Evolutionary conservation across 345 rosid genomes (phyloP).

Genomic region (Euphorbia pulcherrima): DNA sequence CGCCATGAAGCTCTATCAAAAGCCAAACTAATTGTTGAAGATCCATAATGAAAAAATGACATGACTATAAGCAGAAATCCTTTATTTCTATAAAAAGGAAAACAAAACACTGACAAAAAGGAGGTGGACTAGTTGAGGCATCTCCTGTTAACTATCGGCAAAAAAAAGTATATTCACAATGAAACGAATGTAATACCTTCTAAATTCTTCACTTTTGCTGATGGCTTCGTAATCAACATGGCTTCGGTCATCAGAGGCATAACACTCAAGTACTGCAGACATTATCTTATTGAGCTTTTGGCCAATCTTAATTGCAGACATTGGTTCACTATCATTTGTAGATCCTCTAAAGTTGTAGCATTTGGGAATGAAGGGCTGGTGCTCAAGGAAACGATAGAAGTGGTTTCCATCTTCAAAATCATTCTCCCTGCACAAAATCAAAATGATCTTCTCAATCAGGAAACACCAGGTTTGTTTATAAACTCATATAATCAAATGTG

Average conservation of each 20-base stretch:
- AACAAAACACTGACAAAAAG: not conserved
- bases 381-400: conserved; percentile 81
- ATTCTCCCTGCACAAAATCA: conserved; percentile 45
- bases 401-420: conserved; percentile 83
- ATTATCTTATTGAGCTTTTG: conserved; percentile 55
- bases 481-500: not conserved
- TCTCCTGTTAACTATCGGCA: not conserved
- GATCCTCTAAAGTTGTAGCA: conserved; percentile 61
- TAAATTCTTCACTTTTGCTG: conserved; percentile 69
- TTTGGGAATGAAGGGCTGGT: conserved; percentile 58
- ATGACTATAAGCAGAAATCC: too few relatives aligned
- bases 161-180: not conserved
- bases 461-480: not conserved
- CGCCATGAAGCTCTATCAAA: too few relatives aligned
- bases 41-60: too few relatives aligned
- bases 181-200: conserved; percentile 43
- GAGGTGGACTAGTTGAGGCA: not conserved
- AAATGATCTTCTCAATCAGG: not conserved
- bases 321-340: conserved; percentile 58
- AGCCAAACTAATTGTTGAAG: too few relatives aligned
- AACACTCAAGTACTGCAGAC: conserved; percentile 75
- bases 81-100: not conserved
- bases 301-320: conserved; percentile 44
- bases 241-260: conserved; percentile 58
- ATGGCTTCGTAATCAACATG: conserved; percentile 60